phyloP scores from a whole-genome alignment of 2,329 filamentous ascomycete species.

The Lachnellula willkommii region DNA sequence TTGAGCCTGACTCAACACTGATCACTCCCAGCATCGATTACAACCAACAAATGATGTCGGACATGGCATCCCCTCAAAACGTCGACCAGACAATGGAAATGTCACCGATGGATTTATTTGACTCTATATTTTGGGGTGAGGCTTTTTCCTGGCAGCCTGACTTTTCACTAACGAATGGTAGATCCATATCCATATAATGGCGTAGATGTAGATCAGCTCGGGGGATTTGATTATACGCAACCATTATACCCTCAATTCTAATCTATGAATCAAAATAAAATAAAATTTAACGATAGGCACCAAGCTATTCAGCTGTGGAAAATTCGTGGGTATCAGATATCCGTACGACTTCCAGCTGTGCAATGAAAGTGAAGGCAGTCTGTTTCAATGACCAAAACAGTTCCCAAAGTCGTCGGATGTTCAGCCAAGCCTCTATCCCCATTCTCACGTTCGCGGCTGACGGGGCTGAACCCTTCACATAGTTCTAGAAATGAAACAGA shows the following conservation, averaged over 20 bases:
- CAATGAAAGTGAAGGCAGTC: no score
- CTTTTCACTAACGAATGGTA: background rate
- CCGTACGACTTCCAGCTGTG: no score
- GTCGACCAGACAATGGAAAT: conserved; percentile 55
- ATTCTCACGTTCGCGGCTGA: background rate
- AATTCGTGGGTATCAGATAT: no score
- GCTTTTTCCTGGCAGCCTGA: conserved; percentile 9
- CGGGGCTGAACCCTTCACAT: background rate
- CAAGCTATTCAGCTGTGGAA: no score
- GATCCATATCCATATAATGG: conserved; percentile 7
- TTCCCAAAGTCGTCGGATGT: no score
- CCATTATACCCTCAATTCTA: background rate
- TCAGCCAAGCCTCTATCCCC: conserved; percentile 35
- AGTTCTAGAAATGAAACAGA: no score
- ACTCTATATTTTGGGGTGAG: conserved; percentile 64
- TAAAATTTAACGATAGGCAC: background rate
- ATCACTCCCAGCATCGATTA: conserved; percentile 33
- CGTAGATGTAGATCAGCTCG: conserved; percentile 1
- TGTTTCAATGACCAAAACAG: no score
- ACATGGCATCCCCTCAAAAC: conserved; percentile 39
- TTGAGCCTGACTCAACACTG: background rate
- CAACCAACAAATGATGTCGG: conserved; percentile 34
- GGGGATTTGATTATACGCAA: conserved; percentile 1
- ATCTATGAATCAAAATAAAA: background rate
- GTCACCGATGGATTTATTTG: conserved; percentile 63